Evolutionary conservation across 2,329 filamentous ascomycete species (phyloP), one percentile per base, ranked within the genome.

Genomic region (Curvularia sp.): DNA sequence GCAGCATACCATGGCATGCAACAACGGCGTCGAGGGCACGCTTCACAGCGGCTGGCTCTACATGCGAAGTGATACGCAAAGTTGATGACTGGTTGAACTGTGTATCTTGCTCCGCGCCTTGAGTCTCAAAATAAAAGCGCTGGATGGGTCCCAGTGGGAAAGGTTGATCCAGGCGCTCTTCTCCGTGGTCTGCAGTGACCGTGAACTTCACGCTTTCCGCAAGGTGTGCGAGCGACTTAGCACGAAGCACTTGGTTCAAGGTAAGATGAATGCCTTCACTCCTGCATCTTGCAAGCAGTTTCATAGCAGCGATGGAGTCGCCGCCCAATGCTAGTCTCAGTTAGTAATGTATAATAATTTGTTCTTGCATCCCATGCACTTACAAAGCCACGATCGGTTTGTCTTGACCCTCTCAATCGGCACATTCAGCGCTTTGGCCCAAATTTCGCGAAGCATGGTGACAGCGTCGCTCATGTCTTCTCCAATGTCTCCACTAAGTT

Each of bases 81-180:
- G 77, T 72, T 41, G 80, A 80, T 9, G 77, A 81, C 57, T 83
- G 81, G 53, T 82, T 82, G 69, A 80, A 81, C 23, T 78, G 77
- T 5, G 66, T 64, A 18, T 78, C 68, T 3, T 74, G 75, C 1
- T 77, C 64, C 12, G 67, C 55, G 8, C 61, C 61, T 30, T 64
- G 65, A 2, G 60, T 66, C n/a, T 75, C 55, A 55, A 82, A 80
- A 55, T 80, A 81, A 34, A 81, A 68, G 18, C 74, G 68, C 54
- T 83, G 81, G 21, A 82, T 78, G 0, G 81, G 81, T 0, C 80
- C 80, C 1, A 83, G 64, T 0, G 68, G 66, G 52, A 81, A 83
- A 0, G 66, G 66, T n/a, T 64, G 64, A 36, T 77, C 64, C 66
- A 48, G 56, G 36, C 66, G 41, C 27, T 72, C 73, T 21, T 53